Evolutionary conservation across 2,329 filamentous ascomycete genomes (phyloP).

Genomic region (Phaeosphaeriaceae sp.): DNA sequence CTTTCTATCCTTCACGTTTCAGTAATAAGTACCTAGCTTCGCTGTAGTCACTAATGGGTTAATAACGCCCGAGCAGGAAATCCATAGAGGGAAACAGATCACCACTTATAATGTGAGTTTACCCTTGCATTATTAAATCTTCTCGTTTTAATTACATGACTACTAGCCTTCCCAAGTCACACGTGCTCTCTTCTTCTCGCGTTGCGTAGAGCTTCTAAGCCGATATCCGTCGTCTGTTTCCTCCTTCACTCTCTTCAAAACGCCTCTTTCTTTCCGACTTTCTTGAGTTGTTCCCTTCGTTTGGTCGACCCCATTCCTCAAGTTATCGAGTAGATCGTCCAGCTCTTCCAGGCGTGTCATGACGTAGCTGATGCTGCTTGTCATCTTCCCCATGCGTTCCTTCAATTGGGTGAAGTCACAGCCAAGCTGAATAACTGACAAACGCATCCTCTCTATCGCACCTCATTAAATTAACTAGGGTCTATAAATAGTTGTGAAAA

Average conservation of each 20-base stretch:
- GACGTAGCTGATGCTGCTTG: neutral
- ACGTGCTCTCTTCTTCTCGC: slow-evolving; percentile 1
- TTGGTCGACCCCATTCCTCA: neutral
- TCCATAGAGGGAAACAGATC: too few species aligned
- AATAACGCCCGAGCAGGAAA: too few species aligned
- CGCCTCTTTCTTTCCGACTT: slow-evolving; percentile 3
- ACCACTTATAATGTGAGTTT: too few species aligned
- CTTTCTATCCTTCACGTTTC: too few species aligned
- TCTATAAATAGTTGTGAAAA: neutral
- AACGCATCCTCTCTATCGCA: neutral
- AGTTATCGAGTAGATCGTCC: neutral
- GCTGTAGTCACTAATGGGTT: too few species aligned
- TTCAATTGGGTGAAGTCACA: neutral
- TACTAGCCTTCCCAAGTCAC: neutral
- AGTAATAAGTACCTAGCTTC: too few species aligned
- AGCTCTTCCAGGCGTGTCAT: slow-evolving; percentile 1
- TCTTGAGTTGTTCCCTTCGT: neutral
- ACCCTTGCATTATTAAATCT: neutral
- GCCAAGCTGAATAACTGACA: neutral
- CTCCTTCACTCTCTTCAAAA: slow-evolving; percentile 1
- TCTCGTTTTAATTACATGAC: neutral
- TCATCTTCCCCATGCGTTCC: neutral
- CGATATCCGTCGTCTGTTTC: neutral
- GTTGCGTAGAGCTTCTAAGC: slow-evolving; percentile 3
- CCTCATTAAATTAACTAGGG: neutral